Conservation (phyloP, 257 asterid genomes). For the Ophiorrhiza pumila region DNA sequence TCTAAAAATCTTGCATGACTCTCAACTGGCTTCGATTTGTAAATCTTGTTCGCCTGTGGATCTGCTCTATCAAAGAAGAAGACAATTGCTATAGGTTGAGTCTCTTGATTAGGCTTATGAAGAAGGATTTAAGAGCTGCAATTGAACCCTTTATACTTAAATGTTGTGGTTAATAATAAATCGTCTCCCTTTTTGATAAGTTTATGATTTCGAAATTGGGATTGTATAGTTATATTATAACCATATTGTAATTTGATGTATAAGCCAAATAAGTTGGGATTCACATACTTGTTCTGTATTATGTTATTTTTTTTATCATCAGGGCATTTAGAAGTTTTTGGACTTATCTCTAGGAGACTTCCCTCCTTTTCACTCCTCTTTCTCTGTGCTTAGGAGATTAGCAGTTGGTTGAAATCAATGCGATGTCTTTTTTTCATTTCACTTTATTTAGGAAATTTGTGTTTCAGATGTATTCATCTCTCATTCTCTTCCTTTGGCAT, state of each 20-base stretch:
- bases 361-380: too few relatives aligned
- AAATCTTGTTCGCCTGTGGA: too few relatives aligned
- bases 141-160: neutral
- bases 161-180: too few relatives aligned
- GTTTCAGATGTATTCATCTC: neutral
- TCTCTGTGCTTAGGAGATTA: neutral
- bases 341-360: neutral
- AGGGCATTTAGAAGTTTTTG: neutral
- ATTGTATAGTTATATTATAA: neutral
- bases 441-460: neutral
- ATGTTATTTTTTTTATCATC: too few relatives aligned
- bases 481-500: neutral
- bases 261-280: neutral
- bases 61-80: neutral
- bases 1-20: neutral
- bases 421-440: too few relatives aligned
- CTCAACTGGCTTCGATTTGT: neutral
- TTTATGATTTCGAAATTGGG: too few relatives aligned
- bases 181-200: neutral
- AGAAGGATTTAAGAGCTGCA: neutral
- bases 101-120: neutral
- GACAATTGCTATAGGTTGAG: neutral
- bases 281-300: neutral
- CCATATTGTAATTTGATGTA: neutral
- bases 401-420: neutral